These are phyloP conservation scores for Nannochloropsis gaditana DNA, from an alignment of 108 stramenopile genomes.

Conservation along the genomic window DNA sequence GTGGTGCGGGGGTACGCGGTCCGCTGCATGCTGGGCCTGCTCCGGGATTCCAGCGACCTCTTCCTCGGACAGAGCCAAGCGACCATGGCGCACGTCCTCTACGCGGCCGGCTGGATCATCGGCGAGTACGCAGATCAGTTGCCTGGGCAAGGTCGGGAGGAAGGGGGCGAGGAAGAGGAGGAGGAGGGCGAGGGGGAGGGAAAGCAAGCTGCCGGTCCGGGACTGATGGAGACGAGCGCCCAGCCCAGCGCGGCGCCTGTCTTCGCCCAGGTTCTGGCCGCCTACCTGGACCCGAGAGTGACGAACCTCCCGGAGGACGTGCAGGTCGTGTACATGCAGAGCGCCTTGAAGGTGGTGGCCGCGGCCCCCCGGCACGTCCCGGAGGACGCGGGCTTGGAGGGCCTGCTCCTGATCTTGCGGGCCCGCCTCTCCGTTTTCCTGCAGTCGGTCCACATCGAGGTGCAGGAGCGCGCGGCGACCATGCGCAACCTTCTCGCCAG, in stretches of 20 bases:
- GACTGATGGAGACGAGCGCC: not conserved
- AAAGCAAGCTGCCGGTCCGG: not conserved
- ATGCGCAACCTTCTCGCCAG: constrained; percentile 61
- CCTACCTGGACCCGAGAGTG: not conserved
- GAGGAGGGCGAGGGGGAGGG: constrained; percentile 54
- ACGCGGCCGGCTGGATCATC: constrained; percentile 79
- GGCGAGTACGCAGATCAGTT: constrained; percentile 67
- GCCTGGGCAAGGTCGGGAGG: constrained; percentile 40
- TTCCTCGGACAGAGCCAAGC: not conserved
- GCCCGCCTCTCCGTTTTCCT: constrained; percentile 58
- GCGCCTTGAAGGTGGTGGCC: constrained; percentile 73
- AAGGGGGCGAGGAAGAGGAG: constrained; percentile 58
- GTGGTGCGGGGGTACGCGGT: constrained; percentile 86
- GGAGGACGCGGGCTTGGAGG: constrained; percentile 35
- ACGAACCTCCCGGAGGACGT: constrained; percentile 37
- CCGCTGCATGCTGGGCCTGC: constrained; percentile 63
- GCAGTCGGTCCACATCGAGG: constrained; percentile 69
- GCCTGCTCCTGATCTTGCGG: not conserved
- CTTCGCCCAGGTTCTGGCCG: not conserved
- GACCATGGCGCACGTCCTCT: not conserved
- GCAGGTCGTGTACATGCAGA: constrained; percentile 80
- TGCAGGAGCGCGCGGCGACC: constrained; percentile 79
- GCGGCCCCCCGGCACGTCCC: constrained; percentile 58
- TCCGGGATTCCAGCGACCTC: constrained; percentile 34
- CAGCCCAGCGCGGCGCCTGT: not conserved